These are phyloP conservation scores for Gypsophila paniculata DNA, from an alignment of 179 eudicot genomes.

Conservation along the genomic window DNA sequence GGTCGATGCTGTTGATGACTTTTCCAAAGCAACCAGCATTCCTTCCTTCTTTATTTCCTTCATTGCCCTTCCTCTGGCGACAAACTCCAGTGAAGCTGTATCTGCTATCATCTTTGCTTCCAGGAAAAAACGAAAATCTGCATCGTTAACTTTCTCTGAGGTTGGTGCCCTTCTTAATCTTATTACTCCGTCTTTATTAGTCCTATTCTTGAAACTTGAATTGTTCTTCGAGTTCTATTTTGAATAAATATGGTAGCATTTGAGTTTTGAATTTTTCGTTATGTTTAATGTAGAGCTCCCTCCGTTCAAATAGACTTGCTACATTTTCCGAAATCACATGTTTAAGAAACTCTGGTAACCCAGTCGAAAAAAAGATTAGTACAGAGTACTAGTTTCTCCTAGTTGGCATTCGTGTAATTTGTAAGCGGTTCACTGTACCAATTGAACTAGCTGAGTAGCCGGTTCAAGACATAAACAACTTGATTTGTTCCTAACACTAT, in stretches of 20 bases:
- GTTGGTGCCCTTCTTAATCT: slow-evolving; percentile 34
- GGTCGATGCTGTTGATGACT: slow-evolving; percentile 79
- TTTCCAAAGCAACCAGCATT: slow-evolving; percentile 78
- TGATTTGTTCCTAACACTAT: too few species aligned
- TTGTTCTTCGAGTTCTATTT: background rate
- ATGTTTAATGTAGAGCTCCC: too few species aligned
- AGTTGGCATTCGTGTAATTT: too few species aligned
- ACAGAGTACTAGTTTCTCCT: too few species aligned
- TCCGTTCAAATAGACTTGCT: too few species aligned
- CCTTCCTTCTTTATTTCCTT: slow-evolving; percentile 94
- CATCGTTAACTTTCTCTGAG: slow-evolving; percentile 86
- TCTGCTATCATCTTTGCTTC: slow-evolving; percentile 84
- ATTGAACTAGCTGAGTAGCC: too few species aligned
- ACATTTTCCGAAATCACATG: too few species aligned
- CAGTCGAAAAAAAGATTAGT: too few species aligned
- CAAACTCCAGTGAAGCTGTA: slow-evolving; percentile 91
- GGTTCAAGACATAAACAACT: too few species aligned
- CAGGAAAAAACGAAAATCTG: slow-evolving; percentile 62
- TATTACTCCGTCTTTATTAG: background rate
- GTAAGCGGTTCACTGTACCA: too few species aligned
- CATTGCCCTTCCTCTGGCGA: slow-evolving; percentile 76
- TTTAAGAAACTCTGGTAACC: too few species aligned
- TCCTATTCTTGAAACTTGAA: background rate
- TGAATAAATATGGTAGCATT: too few species aligned
- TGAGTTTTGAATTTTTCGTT: background rate